Conservation (phyloP, 805 yeast genomes). For the Starmerella sp. region DNA sequence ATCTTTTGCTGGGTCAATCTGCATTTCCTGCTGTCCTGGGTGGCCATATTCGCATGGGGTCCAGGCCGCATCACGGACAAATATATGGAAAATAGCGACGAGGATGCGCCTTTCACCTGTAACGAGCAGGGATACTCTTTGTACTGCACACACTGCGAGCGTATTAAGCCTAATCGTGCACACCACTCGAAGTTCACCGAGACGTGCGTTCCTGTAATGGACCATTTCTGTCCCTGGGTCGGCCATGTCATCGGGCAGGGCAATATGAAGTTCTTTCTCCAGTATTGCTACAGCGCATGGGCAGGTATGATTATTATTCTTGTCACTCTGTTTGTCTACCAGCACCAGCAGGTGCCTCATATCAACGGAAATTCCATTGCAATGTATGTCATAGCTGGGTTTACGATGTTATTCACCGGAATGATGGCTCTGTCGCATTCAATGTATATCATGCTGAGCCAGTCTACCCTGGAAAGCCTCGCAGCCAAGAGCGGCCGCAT, state of each 20-base stretch:
- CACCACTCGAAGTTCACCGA: conserved; percentile 54
- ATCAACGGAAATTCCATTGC: conserved; percentile 42
- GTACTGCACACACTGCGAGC: conserved; percentile 60
- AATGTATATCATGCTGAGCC: conserved; percentile 32
- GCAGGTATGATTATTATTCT: conserved; percentile 33
- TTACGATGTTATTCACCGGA: conserved; percentile 38
- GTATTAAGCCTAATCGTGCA: conserved; percentile 53
- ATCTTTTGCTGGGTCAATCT: conserved; percentile 13
- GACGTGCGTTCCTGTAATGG: conserved; percentile 61
- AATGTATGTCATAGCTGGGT: conserved; percentile 35
- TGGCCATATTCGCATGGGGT: conserved; percentile 37
- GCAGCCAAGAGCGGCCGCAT: conserved; percentile 25
- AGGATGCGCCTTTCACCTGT: conserved; percentile 41
- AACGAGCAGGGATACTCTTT: conserved; percentile 63
- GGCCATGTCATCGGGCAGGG: conserved; percentile 59
- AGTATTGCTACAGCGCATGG: conserved; percentile 33
- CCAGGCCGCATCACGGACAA: conserved; percentile 41
- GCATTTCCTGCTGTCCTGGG: conserved; percentile 33
- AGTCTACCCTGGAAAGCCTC: conserved; percentile 41
- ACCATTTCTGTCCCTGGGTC: conserved; percentile 74
- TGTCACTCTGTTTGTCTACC: conserved; percentile 30
- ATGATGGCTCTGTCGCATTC: conserved; percentile 37
- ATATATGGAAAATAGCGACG: conserved; percentile 8
- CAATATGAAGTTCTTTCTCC: conserved; percentile 52
- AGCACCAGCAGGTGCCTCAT: conserved; percentile 25